These are phyloP conservation scores for Chiua sp. DNA, from an alignment of 1,284 basidiomycete genomes.

Conservation along the genomic window DNA sequence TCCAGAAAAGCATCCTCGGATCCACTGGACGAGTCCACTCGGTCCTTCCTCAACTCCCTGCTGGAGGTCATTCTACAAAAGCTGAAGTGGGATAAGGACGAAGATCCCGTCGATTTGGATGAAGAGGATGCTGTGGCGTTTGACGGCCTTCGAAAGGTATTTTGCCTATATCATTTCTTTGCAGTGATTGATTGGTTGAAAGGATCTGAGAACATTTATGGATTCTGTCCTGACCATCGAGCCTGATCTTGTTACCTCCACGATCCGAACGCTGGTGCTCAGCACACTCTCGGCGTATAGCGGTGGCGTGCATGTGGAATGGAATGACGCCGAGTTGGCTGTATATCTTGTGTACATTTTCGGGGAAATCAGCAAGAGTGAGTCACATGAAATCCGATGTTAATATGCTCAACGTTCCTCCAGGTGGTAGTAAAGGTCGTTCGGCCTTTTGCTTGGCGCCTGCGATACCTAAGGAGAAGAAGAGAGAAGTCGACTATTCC, in stretches of 20 bases:
- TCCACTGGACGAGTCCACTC: slow-evolving; percentile 75
- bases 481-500: slow-evolving; percentile 78
- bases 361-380: slow-evolving; percentile 90
- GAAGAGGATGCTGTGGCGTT: slow-evolving; percentile 91
- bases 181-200: slow-evolving; percentile 13
- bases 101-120: slow-evolving; percentile 83
- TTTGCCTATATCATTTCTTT: slow-evolving; percentile 8
- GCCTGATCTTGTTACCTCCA: slow-evolving; percentile 77
- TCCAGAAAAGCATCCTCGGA: slow-evolving; percentile 69
- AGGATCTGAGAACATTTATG: slow-evolving; percentile 85
- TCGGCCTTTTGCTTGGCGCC: slow-evolving; percentile 78
- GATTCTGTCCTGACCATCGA: slow-evolving; percentile 86
- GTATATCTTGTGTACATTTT: slow-evolving; percentile 93
- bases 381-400: slow-evolving; percentile 19
- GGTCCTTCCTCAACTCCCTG: slow-evolving; percentile 81
- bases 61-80: slow-evolving; percentile 86
- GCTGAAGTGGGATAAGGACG: slow-evolving; percentile 91
- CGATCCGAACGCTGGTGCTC: slow-evolving; percentile 73
- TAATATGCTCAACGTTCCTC: slow-evolving; percentile 4
- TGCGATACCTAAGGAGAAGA: slow-evolving; percentile 65
- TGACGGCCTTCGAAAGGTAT: slow-evolving; percentile 84
- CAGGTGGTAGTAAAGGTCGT: slow-evolving; percentile 76
- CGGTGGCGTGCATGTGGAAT: slow-evolving; percentile 69
- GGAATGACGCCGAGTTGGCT: slow-evolving; percentile 96
- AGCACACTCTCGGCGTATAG: slow-evolving; percentile 73